A percentile compares a stretch with the other conserved stretches of the same genome.
Evolutionary conservation across 192 early-diverging fungal species (phyloP).

Genomic region (Phlyctochytrium arcticum): DNA sequence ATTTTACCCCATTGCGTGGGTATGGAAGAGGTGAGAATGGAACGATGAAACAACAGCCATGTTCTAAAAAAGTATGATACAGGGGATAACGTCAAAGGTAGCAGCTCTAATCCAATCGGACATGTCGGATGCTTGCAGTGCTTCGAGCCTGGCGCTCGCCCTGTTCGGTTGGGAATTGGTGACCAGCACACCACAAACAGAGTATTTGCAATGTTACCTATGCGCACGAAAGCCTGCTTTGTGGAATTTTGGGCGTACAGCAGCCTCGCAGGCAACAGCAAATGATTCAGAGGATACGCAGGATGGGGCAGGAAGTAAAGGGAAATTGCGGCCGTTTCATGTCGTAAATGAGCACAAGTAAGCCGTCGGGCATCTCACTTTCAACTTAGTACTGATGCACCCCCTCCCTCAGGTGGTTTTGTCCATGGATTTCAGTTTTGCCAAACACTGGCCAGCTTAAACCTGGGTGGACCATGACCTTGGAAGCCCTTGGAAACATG

Average conservation of each 20-base stretch:
- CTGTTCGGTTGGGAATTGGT: constrained; percentile 12
- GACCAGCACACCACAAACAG: neutral
- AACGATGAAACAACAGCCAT: neutral
- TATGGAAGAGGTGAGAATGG: neutral
- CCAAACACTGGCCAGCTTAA: neutral
- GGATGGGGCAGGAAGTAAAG: neutral
- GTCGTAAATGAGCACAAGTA: constrained; percentile 9
- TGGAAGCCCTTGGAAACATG: neutral
- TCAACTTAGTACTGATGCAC: neutral
- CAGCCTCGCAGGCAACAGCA: neutral
- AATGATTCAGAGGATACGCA: neutral
- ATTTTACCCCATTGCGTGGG: neutral
- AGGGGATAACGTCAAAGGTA: neutral
- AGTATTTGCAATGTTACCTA: constrained; percentile 3
- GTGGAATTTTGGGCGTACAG: constrained; percentile 1
- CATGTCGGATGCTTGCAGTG: neutral
- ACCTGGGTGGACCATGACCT: neutral
- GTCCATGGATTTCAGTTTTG: neutral
- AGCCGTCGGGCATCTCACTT: too few relatives aligned
- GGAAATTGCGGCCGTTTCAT: neutral
- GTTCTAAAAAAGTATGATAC: neutral
- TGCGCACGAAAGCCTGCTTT: constrained; percentile 7
- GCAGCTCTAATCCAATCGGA: neutral
- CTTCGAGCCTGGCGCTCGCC: neutral
- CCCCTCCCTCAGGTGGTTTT: neutral